Evolutionary conservation across 371 early-diverging fungal species (phyloP), one percentile per base, ranked within the genome.

Genomic region (Mucor sp.): DNA sequence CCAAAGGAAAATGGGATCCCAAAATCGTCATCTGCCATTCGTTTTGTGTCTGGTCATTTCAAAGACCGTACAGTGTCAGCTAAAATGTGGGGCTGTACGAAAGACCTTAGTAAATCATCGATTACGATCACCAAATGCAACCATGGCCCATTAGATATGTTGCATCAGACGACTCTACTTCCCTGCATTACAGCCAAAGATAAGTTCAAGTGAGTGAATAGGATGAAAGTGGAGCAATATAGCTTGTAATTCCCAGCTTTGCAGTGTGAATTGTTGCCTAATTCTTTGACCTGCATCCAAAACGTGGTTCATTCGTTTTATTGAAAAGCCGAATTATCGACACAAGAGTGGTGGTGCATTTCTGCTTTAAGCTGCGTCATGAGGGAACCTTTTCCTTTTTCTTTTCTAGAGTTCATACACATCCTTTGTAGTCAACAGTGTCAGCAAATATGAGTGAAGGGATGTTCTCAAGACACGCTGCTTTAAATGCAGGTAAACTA

Each of bases 371-470:
- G 47, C 47, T 47, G 47, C 47, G 47, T 47, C 47, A 47, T 47
- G 47, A 55, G 28, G 55, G 57, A 57, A 32, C 21, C 48, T 63
- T 39, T 63, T 55, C 19, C 64, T 32, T 44, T 55, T 63, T 43
- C 21, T 41, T 35, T 50, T 14, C 15, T 17, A 4, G 5, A 6
- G 1, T 25, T 50, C 23, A 44, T n/a, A 39, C 55, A 23, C 59
- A 25, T 4, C 15, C 15, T 5, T 43, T 41, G 41, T 41, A 41
- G 14, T 25, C 35, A 25, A 60, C 14, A 28, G 19, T 6, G 15
- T 15, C 15, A 53, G 14, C 53, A 21, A 14, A 27, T 53, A 81
- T 81, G 81, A 78, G 69, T 58, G 81, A 81, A 55, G 73, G 76
- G 35, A 48, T 78, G 43, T 68, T 77, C 59, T 65, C 77, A 28